phyloP scores from a whole-genome alignment of 805 yeast genomes.

The Cyberlindnera euphorbiiphila region DNA sequence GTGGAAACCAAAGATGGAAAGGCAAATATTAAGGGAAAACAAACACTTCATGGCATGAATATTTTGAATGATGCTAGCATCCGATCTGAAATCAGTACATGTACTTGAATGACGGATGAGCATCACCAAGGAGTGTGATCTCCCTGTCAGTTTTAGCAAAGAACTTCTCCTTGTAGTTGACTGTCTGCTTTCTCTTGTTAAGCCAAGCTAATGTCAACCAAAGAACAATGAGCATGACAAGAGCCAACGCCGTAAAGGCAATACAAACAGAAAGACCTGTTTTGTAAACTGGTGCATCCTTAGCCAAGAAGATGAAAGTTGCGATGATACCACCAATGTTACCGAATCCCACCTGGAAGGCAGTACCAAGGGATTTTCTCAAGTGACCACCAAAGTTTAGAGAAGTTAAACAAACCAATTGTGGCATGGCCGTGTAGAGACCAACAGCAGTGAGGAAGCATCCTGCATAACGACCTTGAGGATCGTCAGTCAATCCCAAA shows the following conservation, averaged over 20 bases:
- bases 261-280: constrained; percentile 40
- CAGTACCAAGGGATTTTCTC: constrained; percentile 37
- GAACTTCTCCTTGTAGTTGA: constrained; percentile 30
- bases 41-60: too few species aligned
- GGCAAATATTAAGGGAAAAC: background rate
- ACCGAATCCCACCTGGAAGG: constrained; percentile 37
- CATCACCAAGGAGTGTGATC: constrained; percentile 35
- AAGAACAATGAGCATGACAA: constrained; percentile 33
- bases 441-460: constrained; percentile 37
- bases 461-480: constrained; percentile 39
- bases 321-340: constrained; percentile 39
- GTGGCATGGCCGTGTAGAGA: constrained; percentile 37
- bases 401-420: constrained; percentile 34
- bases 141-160: constrained; percentile 31
- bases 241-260: constrained; percentile 40
- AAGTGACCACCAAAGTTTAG: constrained; percentile 37
- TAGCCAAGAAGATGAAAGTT: constrained; percentile 33
- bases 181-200: constrained; percentile 35
- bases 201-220: constrained; percentile 27
- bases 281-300: constrained; percentile 38
- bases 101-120: constrained; percentile 44
- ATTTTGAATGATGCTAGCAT: too few species aligned
- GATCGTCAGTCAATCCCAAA: constrained; percentile 33
- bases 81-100: constrained; percentile 41
- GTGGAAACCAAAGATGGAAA: too few species aligned